Evolutionary conservation across 345 rosid genomes (phyloP), one percentile per base, ranked within the genome.

Genomic region (Moricandia moricandioides): DNA sequence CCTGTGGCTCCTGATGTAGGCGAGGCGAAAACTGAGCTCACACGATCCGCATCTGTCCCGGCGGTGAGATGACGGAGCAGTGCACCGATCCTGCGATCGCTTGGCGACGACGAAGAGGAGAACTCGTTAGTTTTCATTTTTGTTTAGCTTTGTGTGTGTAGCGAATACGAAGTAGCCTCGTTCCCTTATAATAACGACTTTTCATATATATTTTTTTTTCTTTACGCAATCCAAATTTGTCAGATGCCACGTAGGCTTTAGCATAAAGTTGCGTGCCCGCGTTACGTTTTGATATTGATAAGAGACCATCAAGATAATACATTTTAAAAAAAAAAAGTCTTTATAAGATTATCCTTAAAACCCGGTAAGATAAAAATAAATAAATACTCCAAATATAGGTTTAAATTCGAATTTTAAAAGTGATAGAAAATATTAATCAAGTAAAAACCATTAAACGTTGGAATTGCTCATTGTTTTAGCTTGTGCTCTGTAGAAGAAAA

Each of bases 61-160:
- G 71, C 43, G 4, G 68, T 69, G 52, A 87, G 83, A 65, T 87
- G 90, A 57, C 86, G 80, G 40, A 82, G 69, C 45, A 87, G 74
- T 72, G 86, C 79, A 45, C 77, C 80, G 61, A 87, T 61, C 71
- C 88, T 82, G 13, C 90, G 88, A 76, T 84, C 84, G 67, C 76
- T 76, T 5, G 83, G 56, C 0, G 83, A 76, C 31, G 84, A 73
- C 18, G 80, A 72, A 30, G 74, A 83, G 16, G 71, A 58, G 24
- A 69, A 71, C 0, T 65, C 52, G 0, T 13, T 67, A 24, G 64
- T 69, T 18, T 54, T 58, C 80, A 77, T 82, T 68, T 51, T 56
- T 1, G 0, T 47, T 45, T n/a, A 2, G n/a, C 0, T 17, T 34
- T 26, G 34, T 49, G 45, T 61, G 71, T 43, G 31, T 29, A 27